Evolutionary conservation across 805 yeast genomes (phyloP).

Genomic region (Candida takata): DNA sequence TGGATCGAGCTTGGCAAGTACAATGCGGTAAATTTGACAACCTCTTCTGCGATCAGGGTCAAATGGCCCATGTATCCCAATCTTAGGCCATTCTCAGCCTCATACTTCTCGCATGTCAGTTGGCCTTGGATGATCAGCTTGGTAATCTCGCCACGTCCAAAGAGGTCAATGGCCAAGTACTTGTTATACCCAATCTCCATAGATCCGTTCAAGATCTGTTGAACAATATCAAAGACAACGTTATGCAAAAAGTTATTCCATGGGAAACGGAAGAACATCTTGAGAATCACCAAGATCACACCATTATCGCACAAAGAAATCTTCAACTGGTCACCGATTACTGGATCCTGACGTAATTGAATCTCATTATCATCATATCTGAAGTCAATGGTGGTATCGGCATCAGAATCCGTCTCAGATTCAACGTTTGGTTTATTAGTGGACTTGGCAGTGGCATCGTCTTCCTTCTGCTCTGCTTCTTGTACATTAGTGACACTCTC

Average conservation of each 20-base stretch:
- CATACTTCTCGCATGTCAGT: slow-evolving; percentile 48
- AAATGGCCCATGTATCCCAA: slow-evolving; percentile 98
- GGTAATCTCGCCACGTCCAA: slow-evolving; percentile 56
- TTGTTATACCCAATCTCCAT: slow-evolving; percentile 82
- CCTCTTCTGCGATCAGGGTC: slow-evolving; percentile 89
- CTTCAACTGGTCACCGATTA: slow-evolving; percentile 84
- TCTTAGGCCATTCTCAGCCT: slow-evolving; percentile 53
- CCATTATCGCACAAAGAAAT: slow-evolving; percentile 71
- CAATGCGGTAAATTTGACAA: slow-evolving; percentile 64
- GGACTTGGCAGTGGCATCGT: neutral
- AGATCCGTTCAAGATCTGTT: slow-evolving; percentile 86
- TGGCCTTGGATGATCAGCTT: slow-evolving; percentile 58
- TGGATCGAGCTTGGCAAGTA: slow-evolving; percentile 25
- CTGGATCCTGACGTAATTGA: slow-evolving; percentile 48
- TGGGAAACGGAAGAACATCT: slow-evolving; percentile 76
- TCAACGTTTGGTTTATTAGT: slow-evolving; percentile 15
- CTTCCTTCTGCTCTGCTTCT: slow-evolving; percentile 1
- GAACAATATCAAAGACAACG: slow-evolving; percentile 93
- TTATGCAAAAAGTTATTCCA: slow-evolving; percentile 98
- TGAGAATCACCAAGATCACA: slow-evolving; percentile 59
- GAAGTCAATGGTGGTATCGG: slow-evolving; percentile 22
- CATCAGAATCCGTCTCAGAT: slow-evolving; percentile 23
- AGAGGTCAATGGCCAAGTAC: slow-evolving; percentile 62
- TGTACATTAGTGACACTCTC: neutral
- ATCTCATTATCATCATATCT: slow-evolving; percentile 33